phyloP scores from a whole-genome alignment of 2,329 filamentous ascomycete species.

The Aspergillus phoenicis region DNA sequence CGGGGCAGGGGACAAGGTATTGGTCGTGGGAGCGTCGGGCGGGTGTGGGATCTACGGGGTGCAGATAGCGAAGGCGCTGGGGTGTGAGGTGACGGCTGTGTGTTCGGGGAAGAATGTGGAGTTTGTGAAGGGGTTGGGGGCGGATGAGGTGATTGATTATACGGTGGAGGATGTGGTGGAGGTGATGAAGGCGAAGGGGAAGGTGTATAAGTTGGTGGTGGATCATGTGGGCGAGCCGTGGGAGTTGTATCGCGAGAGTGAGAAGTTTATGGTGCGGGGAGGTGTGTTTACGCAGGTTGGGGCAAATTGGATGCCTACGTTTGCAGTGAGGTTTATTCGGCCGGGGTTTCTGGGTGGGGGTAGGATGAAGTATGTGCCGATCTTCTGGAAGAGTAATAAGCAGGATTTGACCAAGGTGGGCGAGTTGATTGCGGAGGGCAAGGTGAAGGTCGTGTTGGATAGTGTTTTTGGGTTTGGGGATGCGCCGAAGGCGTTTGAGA shows the following conservation, averaged over 20 bases:
- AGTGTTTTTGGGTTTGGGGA: constrained; percentile 59
- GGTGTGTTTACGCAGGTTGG: constrained; percentile 60
- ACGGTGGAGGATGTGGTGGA: constrained; percentile 52
- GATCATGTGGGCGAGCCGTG: constrained; percentile 59
- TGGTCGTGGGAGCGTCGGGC: constrained; percentile 67
- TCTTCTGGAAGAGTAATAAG: constrained; percentile 40
- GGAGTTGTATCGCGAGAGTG: constrained; percentile 56
- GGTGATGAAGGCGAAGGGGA: constrained; percentile 51
- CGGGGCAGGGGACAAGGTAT: constrained; percentile 57
- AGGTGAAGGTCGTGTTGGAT: constrained; percentile 60
- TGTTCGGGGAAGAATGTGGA: constrained; percentile 62
- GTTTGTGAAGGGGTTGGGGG: constrained; percentile 61
- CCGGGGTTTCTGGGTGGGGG: constrained; percentile 57
- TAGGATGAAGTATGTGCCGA: constrained; percentile 38
- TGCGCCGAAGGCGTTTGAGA: constrained; percentile 59
- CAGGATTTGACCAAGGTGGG: constrained; percentile 55
- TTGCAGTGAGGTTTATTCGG: constrained; percentile 43
- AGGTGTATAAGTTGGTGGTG: constrained; percentile 56
- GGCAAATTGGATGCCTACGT: constrained; percentile 34
- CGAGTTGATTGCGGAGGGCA: constrained; percentile 60
- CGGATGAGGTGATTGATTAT: constrained; percentile 67
- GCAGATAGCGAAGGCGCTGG: constrained; percentile 64
- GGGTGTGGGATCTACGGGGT: constrained; percentile 63
- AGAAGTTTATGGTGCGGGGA: constrained; percentile 53
- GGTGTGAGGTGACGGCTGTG: constrained; percentile 60